Evolutionary conservation across 2,329 filamentous ascomycete genomes (phyloP), one percentile per base, ranked within the genome.

Genomic region (Dactylella cylindrospora): DNA sequence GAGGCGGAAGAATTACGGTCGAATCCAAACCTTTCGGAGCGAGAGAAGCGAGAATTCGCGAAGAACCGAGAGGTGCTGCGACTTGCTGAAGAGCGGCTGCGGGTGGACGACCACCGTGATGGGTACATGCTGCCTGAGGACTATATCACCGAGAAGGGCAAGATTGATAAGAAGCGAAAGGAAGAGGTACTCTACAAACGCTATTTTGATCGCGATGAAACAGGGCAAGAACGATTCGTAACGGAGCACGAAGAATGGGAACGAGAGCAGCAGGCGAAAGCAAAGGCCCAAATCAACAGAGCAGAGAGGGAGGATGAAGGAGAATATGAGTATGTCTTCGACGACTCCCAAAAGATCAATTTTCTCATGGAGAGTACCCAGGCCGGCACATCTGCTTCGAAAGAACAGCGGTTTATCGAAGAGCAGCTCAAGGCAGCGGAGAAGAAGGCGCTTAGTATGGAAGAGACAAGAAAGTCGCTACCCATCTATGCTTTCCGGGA

Each of bases 161-260:
- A 94, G 70, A 84, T 95, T 65, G 87, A 95, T 71, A 80, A 80
- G 67, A 90, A 86, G 71, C 86, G 87, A 71, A 97, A 97, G 72
- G 83, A 93, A 65, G 88, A 94, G 19, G 88, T 88, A 0, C 78
- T 98, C 8, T 95, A 95, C 74, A 90, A 89, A 72, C 83, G 90
- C 44, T 91, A 95, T 68, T 84, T 95, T 2, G 90, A 96, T 65
- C 81, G 82, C 61, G 90, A 95, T 68, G 88, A 94, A 68, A 85
- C 85, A 68, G 90, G 90, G 3, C 84, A 93, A 66, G 91, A 96
- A 71, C 85, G 85, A 68, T 94, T 89, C 68, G 82, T 95, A 55
- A 95, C 90, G 0, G 93, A 98, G 72, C 87, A 95, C 66, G 90
- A 98, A 65, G 88, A 95, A 70, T 98, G 91, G 91, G 93, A 98